A percentile compares a stretch with the other conserved stretches of the same genome.
Evolutionary conservation across 2,329 filamentous ascomycete species (phyloP).

Genomic region (Hypoxylon sp.): DNA sequence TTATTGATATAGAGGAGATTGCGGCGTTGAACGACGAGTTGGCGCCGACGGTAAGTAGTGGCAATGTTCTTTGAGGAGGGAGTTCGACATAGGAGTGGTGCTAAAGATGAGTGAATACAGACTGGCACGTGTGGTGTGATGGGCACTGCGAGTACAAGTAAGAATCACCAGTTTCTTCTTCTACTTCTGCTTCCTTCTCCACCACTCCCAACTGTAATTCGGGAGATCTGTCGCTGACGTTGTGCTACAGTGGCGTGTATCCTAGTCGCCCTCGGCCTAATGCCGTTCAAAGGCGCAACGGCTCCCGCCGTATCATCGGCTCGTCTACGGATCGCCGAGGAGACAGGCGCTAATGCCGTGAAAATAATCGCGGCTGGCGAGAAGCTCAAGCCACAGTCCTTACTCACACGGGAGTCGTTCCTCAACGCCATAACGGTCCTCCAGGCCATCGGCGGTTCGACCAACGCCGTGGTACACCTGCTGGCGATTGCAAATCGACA

Average conservation of each 20-base stretch:
- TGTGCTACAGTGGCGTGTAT: slow-evolving; percentile 73
- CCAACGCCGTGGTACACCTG: slow-evolving; percentile 87
- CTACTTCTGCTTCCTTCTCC: slow-evolving; percentile 7
- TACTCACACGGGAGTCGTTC: slow-evolving; percentile 81
- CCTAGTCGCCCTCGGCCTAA: slow-evolving; percentile 84
- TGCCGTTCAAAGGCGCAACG: slow-evolving; percentile 80
- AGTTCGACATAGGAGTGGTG: no score
- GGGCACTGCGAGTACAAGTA: slow-evolving; percentile 86
- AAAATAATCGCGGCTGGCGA: slow-evolving; percentile 71
- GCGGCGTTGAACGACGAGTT: slow-evolving; percentile 77
- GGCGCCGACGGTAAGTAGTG: slow-evolving; percentile 70
- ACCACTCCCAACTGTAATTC: neutral
- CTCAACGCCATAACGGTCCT: slow-evolving; percentile 88
- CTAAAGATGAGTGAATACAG: slow-evolving; percentile 46
- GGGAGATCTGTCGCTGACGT: slow-evolving; percentile 1
- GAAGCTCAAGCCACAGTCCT: slow-evolving; percentile 74
- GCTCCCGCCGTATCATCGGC: slow-evolving; percentile 82
- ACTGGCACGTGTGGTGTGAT: slow-evolving; percentile 89
- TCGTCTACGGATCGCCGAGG: slow-evolving; percentile 83
- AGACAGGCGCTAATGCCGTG: slow-evolving; percentile 77
- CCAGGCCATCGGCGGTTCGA: slow-evolving; percentile 86
- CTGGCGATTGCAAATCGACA: slow-evolving; percentile 83
- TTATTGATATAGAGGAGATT: slow-evolving; percentile 78
- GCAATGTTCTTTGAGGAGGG: neutral
- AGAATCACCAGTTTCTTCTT: slow-evolving; percentile 7